phyloP scores from a whole-genome alignment of 176 grass and related monocot species.

The Hyparrhenia diplandra region DNA sequence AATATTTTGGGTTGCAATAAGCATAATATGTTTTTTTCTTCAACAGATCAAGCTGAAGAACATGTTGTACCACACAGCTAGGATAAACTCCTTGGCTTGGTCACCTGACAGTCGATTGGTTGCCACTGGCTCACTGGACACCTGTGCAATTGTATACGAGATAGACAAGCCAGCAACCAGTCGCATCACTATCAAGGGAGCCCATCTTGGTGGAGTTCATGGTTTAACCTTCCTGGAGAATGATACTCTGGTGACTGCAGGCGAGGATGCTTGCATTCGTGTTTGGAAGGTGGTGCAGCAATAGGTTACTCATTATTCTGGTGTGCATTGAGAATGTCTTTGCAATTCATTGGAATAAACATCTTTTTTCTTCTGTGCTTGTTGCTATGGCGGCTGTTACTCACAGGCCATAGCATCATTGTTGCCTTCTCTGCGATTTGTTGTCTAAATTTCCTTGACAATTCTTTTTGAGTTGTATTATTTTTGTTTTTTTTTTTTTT shows the following conservation, averaged over 20 bases:
- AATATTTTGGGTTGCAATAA: not conserved
- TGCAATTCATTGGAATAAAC: slow-evolving; percentile 25
- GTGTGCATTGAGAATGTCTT: slow-evolving; percentile 13
- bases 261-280: slow-evolving; percentile 87
- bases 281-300: slow-evolving; percentile 76
- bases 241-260: slow-evolving; percentile 56
- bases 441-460: not conserved
- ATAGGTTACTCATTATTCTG: slow-evolving; percentile 24
- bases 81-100: slow-evolving; percentile 86
- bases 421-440: not conserved
- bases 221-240: slow-evolving; percentile 68
- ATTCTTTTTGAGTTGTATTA: slow-evolving; percentile 3
- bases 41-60: slow-evolving; percentile 89
- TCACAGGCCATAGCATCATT: not conserved
- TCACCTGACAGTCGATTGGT: slow-evolving; percentile 79
- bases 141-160: slow-evolving; percentile 84
- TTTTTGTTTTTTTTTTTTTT: not conserved
- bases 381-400: not conserved
- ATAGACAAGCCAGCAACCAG: slow-evolving; percentile 71
- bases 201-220: slow-evolving; percentile 93
- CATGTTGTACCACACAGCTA: slow-evolving; percentile 92
- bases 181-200: slow-evolving; percentile 81
- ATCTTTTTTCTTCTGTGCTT: not conserved
- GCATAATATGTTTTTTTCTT: not conserved
- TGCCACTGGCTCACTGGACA: slow-evolving; percentile 90